Conservation (phyloP, 306 rosid species). For the Pterocarpus santalinus region DNA sequence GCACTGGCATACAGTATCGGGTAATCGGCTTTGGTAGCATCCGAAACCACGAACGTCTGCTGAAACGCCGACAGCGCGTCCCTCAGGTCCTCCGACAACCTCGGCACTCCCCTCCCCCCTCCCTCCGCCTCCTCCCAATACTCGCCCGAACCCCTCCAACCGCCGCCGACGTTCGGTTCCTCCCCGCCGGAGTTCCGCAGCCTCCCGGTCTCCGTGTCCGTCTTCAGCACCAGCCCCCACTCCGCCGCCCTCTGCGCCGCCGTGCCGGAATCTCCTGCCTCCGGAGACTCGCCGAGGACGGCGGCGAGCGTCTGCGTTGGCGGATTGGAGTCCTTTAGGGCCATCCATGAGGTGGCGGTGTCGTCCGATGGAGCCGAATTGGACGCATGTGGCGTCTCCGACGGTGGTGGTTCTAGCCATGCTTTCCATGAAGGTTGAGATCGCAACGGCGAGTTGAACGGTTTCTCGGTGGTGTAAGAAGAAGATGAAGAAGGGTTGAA, state of each 20-base stretch:
- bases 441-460: conserved; percentile 51
- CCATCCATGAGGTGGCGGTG: conserved; percentile 79
- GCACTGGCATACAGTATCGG: conserved; percentile 96
- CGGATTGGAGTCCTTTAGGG: conserved; percentile 64
- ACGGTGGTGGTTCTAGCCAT: conserved; percentile 48
- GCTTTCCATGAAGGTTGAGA: conserved; percentile 63
- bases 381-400: conserved; percentile 2
- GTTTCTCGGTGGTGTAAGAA: conserved; percentile 42
- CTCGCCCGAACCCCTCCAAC: conserved; percentile 74
- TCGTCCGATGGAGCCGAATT: conserved; percentile 49
- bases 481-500: conserved; percentile 80
- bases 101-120: conserved; percentile 66
- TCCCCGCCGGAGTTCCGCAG: conserved; percentile 76
- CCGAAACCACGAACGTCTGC: conserved; percentile 94
- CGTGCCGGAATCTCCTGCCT: not conserved
- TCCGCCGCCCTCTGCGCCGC: conserved; percentile 92
- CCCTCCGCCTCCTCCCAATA: conserved; percentile 63
- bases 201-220: conserved; percentile 82
- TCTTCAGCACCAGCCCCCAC: conserved; percentile 93
- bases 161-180: conserved; percentile 49
- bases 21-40: conserved; percentile 89
- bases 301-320: conserved; percentile 47
- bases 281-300: conserved; percentile 36
- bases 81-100: conserved; percentile 82
- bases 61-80: conserved; percentile 89